Evolutionary conservation across 2,329 filamentous ascomycete genomes (phyloP), one percentile per base, ranked within the genome.

Genomic region (Aspergillus pseudoterreus): DNA sequence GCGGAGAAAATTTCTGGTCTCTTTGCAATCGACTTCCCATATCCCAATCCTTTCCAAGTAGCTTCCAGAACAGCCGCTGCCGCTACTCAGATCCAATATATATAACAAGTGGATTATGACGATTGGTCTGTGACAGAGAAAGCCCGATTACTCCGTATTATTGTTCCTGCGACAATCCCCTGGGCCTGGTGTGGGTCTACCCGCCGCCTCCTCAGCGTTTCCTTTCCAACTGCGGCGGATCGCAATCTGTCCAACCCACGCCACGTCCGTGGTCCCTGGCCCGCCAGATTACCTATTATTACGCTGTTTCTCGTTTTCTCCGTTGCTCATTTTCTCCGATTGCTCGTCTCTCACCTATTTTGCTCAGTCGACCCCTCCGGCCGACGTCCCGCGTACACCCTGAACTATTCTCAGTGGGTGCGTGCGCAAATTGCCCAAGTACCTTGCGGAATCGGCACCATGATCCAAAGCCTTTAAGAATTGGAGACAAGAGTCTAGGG

Each of bases 381-480:
- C 39, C 12, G 17, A 27, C 35, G 27, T 12, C 15, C 32, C 14
- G 39, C 17, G 21, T 17, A 12, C 27, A n/a, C 27, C 49, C 32
- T 42, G 43, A 38, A 27, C 27, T 10, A 10, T 11, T 30, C 27
- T 11, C 3, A 30, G 27, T 9, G 27, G 27, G 27, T 30, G 27
- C 27, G 9, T 30, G 36, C 17, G 42, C 45, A 21, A 36, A 46
- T 43, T 36, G 27, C 19, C 27, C 6, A 22, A 22, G 22, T 52
- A 45, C 42, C 36, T 51, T 51, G 52, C 45, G 44, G 45, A 53
- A 50, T 59, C 56, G 54, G 51, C 63, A 59, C 44, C 47, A 69
- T 69, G 67, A 57, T 64, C 51, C 57, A 60, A 45, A 38, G 39
- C 46, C 51, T 65, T 45, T 70, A 71, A 51, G 61, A 51, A 51